Conservation (phyloP, 2,329 filamentous ascomycete genomes). For the Didymella exigua region DNA sequence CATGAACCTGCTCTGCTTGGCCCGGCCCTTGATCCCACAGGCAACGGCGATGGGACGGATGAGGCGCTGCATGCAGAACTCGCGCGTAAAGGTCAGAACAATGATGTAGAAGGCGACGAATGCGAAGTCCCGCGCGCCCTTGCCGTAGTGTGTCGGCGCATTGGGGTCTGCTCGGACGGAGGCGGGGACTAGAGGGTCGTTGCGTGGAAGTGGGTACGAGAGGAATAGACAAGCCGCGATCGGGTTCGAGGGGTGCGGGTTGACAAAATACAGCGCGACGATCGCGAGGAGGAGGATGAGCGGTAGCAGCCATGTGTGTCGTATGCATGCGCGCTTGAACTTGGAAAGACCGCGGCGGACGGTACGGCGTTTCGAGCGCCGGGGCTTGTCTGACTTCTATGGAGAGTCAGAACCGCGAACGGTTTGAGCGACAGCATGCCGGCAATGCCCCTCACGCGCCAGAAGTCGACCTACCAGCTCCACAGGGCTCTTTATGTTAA, state of each 20-base stretch:
- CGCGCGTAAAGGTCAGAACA: constrained; percentile 88
- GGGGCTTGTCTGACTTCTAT: constrained; percentile 35
- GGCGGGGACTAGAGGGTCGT: constrained; percentile 38
- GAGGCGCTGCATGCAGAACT: constrained; percentile 93
- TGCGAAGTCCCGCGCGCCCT: constrained; percentile 83
- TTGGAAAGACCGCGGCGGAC: constrained; percentile 52
- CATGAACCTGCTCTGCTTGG: constrained; percentile 91
- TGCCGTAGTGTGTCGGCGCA: constrained; percentile 72
- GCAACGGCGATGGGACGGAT: constrained; percentile 75
- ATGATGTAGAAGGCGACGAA: constrained; percentile 90
- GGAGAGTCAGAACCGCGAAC: constrained; percentile 9
- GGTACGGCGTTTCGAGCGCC: constrained; percentile 55
- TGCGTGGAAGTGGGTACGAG: constrained; percentile 74
- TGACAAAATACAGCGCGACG: constrained; percentile 71
- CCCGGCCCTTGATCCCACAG: constrained; percentile 71
- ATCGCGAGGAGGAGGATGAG: constrained; percentile 70
- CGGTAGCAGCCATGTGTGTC: constrained; percentile 70
- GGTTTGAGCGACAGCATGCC: neutral
- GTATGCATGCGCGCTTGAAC: constrained; percentile 53
- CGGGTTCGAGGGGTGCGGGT: constrained; percentile 79
- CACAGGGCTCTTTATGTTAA: constrained; percentile 11
- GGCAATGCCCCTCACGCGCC: neutral
- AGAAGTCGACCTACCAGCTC: constrained; percentile 24
- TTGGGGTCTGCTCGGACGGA: constrained; percentile 47
- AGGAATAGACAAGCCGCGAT: constrained; percentile 85